A percentile compares a stretch with the other conserved stretches of the same genome.
Conservation (phyloP, 495 filamentous ascomycete species). For the Lophium mytilinum region DNA sequence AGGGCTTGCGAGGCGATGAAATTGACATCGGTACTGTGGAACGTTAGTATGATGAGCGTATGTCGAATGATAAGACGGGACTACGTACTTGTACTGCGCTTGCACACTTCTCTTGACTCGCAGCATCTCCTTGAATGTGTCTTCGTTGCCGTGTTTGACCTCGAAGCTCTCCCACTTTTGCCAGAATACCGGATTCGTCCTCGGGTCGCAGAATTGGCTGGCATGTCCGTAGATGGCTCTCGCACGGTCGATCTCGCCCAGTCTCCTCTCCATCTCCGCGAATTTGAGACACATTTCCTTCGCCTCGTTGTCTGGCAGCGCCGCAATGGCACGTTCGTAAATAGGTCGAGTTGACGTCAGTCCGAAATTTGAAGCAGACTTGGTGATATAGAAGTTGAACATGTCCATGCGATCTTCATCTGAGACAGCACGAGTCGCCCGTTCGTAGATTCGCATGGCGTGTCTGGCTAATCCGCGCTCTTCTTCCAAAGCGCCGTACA, state of each 20-base stretch:
- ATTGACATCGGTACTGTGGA: slow-evolving; percentile 77
- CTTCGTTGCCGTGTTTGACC: slow-evolving; percentile 94
- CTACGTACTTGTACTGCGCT: slow-evolving; percentile 79
- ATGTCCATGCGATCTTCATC: slow-evolving; percentile 94
- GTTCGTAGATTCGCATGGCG: slow-evolving; percentile 98
- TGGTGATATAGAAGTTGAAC: slow-evolving; percentile 99
- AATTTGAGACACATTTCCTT: slow-evolving; percentile 98
- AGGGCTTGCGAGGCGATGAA: slow-evolving; percentile 96
- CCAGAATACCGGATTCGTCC: slow-evolving; percentile 87
- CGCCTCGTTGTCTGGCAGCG: slow-evolving; percentile 87
- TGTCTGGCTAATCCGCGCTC: slow-evolving; percentile 92
- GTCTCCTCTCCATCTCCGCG: slow-evolving; percentile 93
- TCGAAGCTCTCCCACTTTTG: slow-evolving; percentile 95
- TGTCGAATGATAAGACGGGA: neutral
- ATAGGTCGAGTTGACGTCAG: slow-evolving; percentile 92
- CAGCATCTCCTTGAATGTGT: slow-evolving; percentile 99
- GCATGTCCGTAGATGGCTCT: slow-evolving; percentile 93
- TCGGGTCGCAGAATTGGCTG: slow-evolving; percentile 93
- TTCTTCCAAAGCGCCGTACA: slow-evolving; percentile 98
- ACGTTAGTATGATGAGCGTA: slow-evolving; percentile 8
- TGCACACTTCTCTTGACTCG: slow-evolving; percentile 95
- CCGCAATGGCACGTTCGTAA: slow-evolving; percentile 89
- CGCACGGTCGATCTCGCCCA: slow-evolving; percentile 94
- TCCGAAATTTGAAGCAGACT: slow-evolving; percentile 96
- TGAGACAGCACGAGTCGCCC: slow-evolving; percentile 88